Base-by-base conservation (phyloP, 192 early-diverging fungal species). In the Geranomyces variabilis region DNA sequence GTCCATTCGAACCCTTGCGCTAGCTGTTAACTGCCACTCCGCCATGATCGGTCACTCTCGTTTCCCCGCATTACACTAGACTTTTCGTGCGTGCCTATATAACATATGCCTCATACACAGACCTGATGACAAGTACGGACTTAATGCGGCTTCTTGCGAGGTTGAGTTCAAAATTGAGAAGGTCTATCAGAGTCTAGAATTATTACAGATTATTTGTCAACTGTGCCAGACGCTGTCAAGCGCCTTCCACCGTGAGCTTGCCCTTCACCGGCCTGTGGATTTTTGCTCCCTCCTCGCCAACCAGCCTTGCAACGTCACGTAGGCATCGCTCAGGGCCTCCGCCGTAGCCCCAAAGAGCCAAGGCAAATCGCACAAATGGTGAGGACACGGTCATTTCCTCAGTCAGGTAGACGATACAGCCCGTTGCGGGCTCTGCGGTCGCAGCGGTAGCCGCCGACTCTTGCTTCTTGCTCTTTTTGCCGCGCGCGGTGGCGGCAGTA, bases 331-430 rank as follows among this genome's bases (percentile, higher is more conserved):
- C 57, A 4, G 36, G 56, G 10, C 22, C 56, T 30, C 36, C 24
- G 6, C 68, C 68, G 41, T 36, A 28, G 14, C 68, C 68, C 41
- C 33, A 64, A 34, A 70, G 19, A 3, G 57, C 68, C 55, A 61
- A n/a, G 36, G 41, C 5, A 56, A 70, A 57, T 0, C 68, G 68
- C 7, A 57, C 21, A 1, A 28, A 36, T 19, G 68, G 68, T 8
- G 56, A 19, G 34, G 34, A 0, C 8, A 70, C 45, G n/a, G n/a
- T 58, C 31, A 57, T 19, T 26, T 70, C 30, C 43, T 70, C 51
- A 4, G 68, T 60, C n/a, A 70, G 8, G 13, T 70, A 70, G 21
- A 70, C 68, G 68, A 70, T 43, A 34, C 68, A 60, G 0, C 68
- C 57, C 28, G 22, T 70, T 28, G 36, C 31, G 19, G 43, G 12